Conservation (phyloP, 192 early-diverging fungal genomes). For the Dissophora globulifera region DNA sequence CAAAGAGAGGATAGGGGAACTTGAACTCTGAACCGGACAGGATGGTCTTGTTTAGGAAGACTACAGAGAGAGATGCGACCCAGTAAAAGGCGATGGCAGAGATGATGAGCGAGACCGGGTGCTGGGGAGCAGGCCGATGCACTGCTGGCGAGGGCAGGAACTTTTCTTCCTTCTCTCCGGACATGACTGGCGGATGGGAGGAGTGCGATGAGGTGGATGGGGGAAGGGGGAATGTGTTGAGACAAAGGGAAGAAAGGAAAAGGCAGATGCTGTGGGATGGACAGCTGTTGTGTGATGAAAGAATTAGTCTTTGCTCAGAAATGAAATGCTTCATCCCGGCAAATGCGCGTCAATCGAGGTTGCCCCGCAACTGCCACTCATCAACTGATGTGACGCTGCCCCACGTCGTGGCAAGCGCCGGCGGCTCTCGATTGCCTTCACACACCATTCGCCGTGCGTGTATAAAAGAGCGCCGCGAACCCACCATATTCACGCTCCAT, state of each 20-base stretch:
- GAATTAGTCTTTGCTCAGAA: too few species aligned
- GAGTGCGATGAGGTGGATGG: not conserved
- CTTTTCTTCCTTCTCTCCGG: conserved; percentile 26
- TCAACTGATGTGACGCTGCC: too few species aligned
- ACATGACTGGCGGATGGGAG: too few species aligned
- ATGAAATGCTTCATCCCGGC: too few species aligned
- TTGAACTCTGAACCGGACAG: conserved; percentile 66
- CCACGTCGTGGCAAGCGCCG: too few species aligned
- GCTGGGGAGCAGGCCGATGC: conserved; percentile 20
- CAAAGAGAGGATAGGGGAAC: conserved; percentile 74
- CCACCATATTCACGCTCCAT: too few species aligned
- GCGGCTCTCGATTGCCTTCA: too few species aligned
- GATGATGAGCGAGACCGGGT: conserved; percentile 55
- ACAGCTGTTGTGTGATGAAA: too few species aligned
- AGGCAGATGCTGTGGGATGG: not conserved
- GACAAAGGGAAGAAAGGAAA: not conserved
- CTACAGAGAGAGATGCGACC: conserved; percentile 68
- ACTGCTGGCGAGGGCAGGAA: conserved; percentile 39
- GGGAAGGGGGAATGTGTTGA: not conserved
- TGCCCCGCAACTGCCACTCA: too few species aligned
- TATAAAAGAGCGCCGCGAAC: too few species aligned
- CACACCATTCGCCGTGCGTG: too few species aligned
- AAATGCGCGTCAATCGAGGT: too few species aligned
- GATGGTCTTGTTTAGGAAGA: conserved; percentile 76
- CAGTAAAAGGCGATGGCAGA: conserved; percentile 71